Evolutionary conservation across 1,139 yeast genomes (phyloP).

Genomic region (Suhomyces anneliseae): DNA sequence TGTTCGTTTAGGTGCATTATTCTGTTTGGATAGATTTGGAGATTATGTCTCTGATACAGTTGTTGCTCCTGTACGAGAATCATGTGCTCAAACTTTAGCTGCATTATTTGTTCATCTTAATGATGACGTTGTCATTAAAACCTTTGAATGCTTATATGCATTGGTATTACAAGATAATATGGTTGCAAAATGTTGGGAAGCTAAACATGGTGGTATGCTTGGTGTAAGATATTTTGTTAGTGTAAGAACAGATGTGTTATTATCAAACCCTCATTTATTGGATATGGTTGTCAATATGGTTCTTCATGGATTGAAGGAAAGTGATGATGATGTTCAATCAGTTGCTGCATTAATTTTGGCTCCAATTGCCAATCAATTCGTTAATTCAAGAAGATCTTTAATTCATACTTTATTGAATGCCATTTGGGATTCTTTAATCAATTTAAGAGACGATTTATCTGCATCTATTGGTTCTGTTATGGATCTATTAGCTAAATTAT

Average conservation of each 20-base stretch:
- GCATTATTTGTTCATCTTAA: slow-evolving; percentile 75
- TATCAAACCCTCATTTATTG: slow-evolving; percentile 56
- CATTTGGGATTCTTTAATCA: slow-evolving; percentile 85
- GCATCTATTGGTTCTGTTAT: slow-evolving; percentile 95
- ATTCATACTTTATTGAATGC: slow-evolving; percentile 70
- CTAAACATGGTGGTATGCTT: slow-evolving; percentile 96
- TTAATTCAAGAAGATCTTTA: slow-evolving; percentile 57
- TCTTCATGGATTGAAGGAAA: slow-evolving; percentile 76
- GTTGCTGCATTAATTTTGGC: slow-evolving; percentile 92
- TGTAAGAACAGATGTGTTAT: slow-evolving; percentile 76
- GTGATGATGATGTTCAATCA: slow-evolving; percentile 95
- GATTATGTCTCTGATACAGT: slow-evolving; percentile 98
- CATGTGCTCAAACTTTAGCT: slow-evolving; percentile 93
- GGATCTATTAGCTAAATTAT: slow-evolving; percentile 87
- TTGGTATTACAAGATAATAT: slow-evolving; percentile 68
- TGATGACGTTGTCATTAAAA: slow-evolving; percentile 51
- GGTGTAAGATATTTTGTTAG: slow-evolving; percentile 92
- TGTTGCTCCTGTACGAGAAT: slow-evolving; percentile 96
- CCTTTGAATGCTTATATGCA: slow-evolving; percentile 65
- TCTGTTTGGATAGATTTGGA: slow-evolving; percentile 93
- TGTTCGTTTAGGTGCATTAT: slow-evolving; percentile 79
- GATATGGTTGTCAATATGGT: slow-evolving; percentile 83
- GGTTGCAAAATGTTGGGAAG: slow-evolving; percentile 77
- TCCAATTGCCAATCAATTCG: slow-evolving; percentile 87
- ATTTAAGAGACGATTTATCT: slow-evolving; percentile 84